Base-by-base conservation (phyloP, 2,329 filamentous ascomycete species). In the Fusarium sp. region DNA sequence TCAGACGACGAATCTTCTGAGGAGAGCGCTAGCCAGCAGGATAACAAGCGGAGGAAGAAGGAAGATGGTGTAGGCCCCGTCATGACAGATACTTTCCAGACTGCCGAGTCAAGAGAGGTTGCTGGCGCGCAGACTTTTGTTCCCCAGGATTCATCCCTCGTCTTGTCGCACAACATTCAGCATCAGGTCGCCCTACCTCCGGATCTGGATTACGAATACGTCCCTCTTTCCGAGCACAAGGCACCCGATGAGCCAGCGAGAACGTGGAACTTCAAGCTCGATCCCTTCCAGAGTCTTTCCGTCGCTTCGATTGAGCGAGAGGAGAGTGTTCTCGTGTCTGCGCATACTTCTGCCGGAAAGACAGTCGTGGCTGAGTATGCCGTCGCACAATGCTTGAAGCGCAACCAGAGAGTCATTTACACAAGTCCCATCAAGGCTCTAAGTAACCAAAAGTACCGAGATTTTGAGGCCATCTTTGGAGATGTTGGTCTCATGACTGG, bases 381-480 rank as follows among this genome's bases (percentile, higher is more conserved):
- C 20, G 97, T 99, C 78, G 96, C 97, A 17, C 96, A 99, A 76
- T 97, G 96, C 80, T 85, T 99, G 79, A 97, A 96, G 86, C 93
- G 94, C 79, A 98, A 98, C 81, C 96, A 99, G 83, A 89, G 96
- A 78, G 95, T 99, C 75, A 99, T 99, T 79, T 99, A 99, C 82
- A 99, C 96, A 10, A 98, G 95, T 86, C 96, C 96, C 2, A 99
- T 99, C 86, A 99, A 99, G 83, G 96, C 96, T 13, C 85, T 99
- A 74, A 98, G 95, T 81, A 99, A 99, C 81, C 96, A 99, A 78
- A 99, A 99, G 79, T 99, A 97, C 80, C 88, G 96, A 84, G 96
- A 99, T 78, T 99, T 99, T 80, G 91, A 92, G 72, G 93, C 92
- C 42, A 93, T 97, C 62, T 99, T 99, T 82, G 95, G 95, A 62